Percentiles rank a stretch among this genome's conserved stretches.
Conservation (phyloP, 306 rosid species). For the Trichosanthes cucumerina region DNA sequence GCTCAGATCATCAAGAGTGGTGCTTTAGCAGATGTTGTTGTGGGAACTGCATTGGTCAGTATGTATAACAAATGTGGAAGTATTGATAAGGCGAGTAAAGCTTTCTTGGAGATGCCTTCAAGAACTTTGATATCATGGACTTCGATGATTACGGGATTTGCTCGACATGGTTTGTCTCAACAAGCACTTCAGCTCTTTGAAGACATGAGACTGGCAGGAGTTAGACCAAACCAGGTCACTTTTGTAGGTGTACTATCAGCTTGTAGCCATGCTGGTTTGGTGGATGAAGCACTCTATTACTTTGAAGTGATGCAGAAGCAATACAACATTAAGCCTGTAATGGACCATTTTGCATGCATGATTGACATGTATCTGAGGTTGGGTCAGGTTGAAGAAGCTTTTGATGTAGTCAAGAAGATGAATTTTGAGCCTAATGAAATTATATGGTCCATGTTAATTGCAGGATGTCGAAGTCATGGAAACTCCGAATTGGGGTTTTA, state of each 20-base stretch:
- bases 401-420: slow-evolving; percentile 49
- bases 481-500: slow-evolving; percentile 46
- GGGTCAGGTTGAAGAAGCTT: slow-evolving; percentile 65
- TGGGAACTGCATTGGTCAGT: slow-evolving; percentile 52
- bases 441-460: slow-evolving; percentile 62
- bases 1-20: slow-evolving; percentile 69
- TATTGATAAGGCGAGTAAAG: slow-evolving; percentile 69
- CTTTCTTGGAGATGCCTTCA: slow-evolving; percentile 71
- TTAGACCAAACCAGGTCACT: slow-evolving; percentile 64
- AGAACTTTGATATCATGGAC: slow-evolving; percentile 92
- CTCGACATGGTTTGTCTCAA: slow-evolving; percentile 64
- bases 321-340: slow-evolving; percentile 69
- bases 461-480: slow-evolving; percentile 69
- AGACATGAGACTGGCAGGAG: slow-evolving; percentile 69
- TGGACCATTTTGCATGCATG: slow-evolving; percentile 73
- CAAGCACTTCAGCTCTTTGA: slow-evolving; percentile 73
- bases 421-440: slow-evolving; percentile 51
- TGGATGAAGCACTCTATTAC: slow-evolving; percentile 52
- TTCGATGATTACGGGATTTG: slow-evolving; percentile 67
- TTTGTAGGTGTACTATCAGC: slow-evolving; percentile 87
- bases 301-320: slow-evolving; percentile 70
- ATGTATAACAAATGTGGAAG: slow-evolving; percentile 91
- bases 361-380: slow-evolving; percentile 65
- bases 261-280: slow-evolving; percentile 73
- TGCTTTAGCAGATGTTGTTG: slow-evolving; percentile 54